Conservation (phyloP, 768 basidiomycete genomes). For the Plicaturopsis crispa region DNA sequence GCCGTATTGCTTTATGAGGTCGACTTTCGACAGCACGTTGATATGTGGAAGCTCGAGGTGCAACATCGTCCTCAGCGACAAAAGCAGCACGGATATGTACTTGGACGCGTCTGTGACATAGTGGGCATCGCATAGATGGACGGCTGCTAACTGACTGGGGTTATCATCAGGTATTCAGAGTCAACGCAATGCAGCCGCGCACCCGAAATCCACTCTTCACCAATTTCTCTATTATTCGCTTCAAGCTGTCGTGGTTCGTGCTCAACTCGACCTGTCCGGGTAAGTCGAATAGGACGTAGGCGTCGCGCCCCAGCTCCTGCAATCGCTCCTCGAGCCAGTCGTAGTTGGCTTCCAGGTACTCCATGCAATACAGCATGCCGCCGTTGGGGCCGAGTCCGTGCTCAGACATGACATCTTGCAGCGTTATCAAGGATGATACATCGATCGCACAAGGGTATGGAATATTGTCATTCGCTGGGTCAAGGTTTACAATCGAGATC, state of each 20-base stretch:
- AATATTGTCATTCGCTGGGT: constrained; percentile 87
- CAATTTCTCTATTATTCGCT: constrained; percentile 65
- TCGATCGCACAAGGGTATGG: constrained; percentile 90
- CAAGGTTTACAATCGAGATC: constrained; percentile 88
- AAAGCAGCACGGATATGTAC: constrained; percentile 86
- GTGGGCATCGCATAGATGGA: constrained; percentile 95
- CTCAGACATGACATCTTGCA: constrained; percentile 80
- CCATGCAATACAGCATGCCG: constrained; percentile 93
- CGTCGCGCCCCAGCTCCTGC: constrained; percentile 57
- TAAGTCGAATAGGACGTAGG: constrained; percentile 90
- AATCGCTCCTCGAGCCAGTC: constrained; percentile 79
- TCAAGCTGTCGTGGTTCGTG: constrained; percentile 90
- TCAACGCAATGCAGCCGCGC: constrained; percentile 26
- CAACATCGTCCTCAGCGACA: constrained; percentile 95
- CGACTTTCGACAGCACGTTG: constrained; percentile 95
- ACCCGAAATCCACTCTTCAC: constrained; percentile 80
- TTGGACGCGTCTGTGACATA: constrained; percentile 95
- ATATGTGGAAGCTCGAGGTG: constrained; percentile 97
- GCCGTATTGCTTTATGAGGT: constrained; percentile 84
- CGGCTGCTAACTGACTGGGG: constrained; percentile 68
- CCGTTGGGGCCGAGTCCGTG: constrained; percentile 91
- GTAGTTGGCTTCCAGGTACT: constrained; percentile 91
- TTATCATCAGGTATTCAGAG: constrained; percentile 2
- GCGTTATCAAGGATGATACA: constrained; percentile 78
- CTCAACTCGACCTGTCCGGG: constrained; percentile 97